A percentile compares a stretch with the other conserved stretches of the same genome.
These are phyloP conservation scores for Monosporascus sp. DNA, from an alignment of 2,329 filamentous ascomycete species.

Conservation along the genomic window DNA sequence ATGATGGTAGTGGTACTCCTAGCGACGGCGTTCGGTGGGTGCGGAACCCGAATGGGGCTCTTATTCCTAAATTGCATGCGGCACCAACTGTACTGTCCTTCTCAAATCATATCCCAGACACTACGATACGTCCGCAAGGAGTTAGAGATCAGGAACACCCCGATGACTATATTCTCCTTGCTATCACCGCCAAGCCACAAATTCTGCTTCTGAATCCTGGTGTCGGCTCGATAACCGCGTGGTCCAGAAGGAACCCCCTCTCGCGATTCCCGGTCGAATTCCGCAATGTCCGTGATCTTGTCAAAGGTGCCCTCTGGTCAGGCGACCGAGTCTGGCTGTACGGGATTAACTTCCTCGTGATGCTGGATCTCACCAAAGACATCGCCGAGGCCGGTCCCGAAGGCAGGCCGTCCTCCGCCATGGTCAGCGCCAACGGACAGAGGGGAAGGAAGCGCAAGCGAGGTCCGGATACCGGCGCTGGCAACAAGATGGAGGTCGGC, in stretches of 20 bases:
- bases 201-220: constrained; percentile 75
- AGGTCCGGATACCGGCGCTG: constrained; percentile 45
- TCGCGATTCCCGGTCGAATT: constrained; percentile 70
- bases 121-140: neutral
- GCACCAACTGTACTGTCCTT: constrained; percentile 66
- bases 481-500: constrained; percentile 45
- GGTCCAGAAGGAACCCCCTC: constrained; percentile 81
- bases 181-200: constrained; percentile 52
- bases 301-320: constrained; percentile 84
- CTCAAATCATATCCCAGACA: constrained; percentile 40
- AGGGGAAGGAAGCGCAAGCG: constrained; percentile 51
- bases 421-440: constrained; percentile 22
- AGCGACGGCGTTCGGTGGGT: constrained; percentile 62
- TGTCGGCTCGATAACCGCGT: constrained; percentile 72
- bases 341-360: constrained; percentile 79
- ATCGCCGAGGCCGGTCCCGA: constrained; percentile 39
- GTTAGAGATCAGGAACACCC: neutral
- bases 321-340: constrained; percentile 78
- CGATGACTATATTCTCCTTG: constrained; percentile 48
- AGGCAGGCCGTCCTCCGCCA: constrained; percentile 18
- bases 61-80: constrained; percentile 64
- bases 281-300: constrained; percentile 67
- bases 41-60: constrained; percentile 63
- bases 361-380: constrained; percentile 80
- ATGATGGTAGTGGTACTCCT: constrained; percentile 37